Conservation (phyloP, 1,284 basidiomycete species). For the Mycena sp. region DNA sequence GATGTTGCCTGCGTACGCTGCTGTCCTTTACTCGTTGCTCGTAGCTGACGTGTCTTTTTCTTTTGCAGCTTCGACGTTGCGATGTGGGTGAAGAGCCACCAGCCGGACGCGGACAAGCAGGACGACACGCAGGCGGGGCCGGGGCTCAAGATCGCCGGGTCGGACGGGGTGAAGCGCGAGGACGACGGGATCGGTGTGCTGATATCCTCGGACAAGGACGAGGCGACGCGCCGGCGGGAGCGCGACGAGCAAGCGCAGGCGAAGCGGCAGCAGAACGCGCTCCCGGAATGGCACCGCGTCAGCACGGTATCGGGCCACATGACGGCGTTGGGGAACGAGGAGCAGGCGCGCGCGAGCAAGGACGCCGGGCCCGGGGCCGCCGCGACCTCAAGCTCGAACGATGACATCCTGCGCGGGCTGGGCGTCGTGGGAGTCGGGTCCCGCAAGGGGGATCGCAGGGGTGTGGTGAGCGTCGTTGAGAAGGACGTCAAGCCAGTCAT, state of each 20-base stretch:
- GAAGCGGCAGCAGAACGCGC: slow-evolving; percentile 87
- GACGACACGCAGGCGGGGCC: slow-evolving; percentile 59
- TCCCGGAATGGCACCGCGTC: slow-evolving; percentile 94
- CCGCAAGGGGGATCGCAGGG: slow-evolving; percentile 36
- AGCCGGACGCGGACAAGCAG: slow-evolving; percentile 66
- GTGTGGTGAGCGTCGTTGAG: slow-evolving; percentile 42
- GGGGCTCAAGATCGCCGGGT: slow-evolving; percentile 78
- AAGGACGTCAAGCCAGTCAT: slow-evolving; percentile 69
- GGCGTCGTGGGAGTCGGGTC: slow-evolving; percentile 57
- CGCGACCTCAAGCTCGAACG: slow-evolving; percentile 57
- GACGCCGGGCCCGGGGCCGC: slow-evolving; percentile 19
- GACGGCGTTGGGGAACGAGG: slow-evolving; percentile 85
- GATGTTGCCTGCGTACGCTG: slow-evolving; percentile 79
- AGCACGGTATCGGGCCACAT: slow-evolving; percentile 94
- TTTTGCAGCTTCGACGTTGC: slow-evolving; percentile 88
- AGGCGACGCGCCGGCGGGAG: slow-evolving; percentile 71
- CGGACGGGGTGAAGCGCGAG: slow-evolving; percentile 65
- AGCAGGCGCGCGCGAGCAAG: slow-evolving; percentile 54
- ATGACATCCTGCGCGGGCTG: slow-evolving; percentile 74
- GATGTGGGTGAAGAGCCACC: slow-evolving; percentile 78
- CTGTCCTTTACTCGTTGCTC: not conserved
- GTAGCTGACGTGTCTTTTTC: not conserved
- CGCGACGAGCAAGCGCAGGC: slow-evolving; percentile 77
- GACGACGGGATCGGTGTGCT: slow-evolving; percentile 83
- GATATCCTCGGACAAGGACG: slow-evolving; percentile 85